Evolutionary conservation across 257 asterid genomes (phyloP).

Genomic region (Nicotiana obtusifolia): DNA sequence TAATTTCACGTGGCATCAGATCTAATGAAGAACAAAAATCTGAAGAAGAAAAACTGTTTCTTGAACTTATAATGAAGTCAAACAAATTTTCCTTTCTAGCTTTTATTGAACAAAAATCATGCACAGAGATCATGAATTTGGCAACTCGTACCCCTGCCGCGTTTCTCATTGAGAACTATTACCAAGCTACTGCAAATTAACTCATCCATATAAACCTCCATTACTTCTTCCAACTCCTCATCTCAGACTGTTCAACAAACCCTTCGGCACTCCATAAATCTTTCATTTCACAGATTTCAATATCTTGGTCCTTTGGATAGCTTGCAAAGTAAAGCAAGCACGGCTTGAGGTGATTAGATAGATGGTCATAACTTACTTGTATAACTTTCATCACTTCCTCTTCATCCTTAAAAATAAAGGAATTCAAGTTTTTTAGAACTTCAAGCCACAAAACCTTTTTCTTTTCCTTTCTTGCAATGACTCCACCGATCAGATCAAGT

Average conservation of each 20-base stretch:
- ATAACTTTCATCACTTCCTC: conserved; percentile 9
- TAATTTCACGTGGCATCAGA: background rate
- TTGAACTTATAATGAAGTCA: background rate
- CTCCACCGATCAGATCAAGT: conserved; percentile 13
- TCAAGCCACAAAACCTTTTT: conserved; percentile 10
- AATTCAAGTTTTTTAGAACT: background rate
- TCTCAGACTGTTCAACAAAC: conserved; percentile 7
- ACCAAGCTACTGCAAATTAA: conserved; percentile 19
- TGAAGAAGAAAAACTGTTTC: background rate
- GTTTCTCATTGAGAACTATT: conserved; percentile 10
- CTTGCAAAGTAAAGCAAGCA: conserved; percentile 30
- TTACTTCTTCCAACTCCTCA: conserved; percentile 4
- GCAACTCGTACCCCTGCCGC: conserved; percentile 8
- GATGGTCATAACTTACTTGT: conserved; percentile 24
- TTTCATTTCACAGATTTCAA: conserved; percentile 12
- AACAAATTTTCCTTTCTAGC: conserved; percentile 6
- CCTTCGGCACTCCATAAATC: conserved; percentile 32
- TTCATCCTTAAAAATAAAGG: background rate
- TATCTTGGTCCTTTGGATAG: conserved; percentile 12
- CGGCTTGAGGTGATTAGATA: conserved; percentile 22
- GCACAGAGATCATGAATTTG: conserved; percentile 20
- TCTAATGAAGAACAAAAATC: background rate
- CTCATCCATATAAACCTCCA: conserved; percentile 20
- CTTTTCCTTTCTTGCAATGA: conserved; percentile 18
- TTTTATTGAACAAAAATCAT: conserved; percentile 13